These are phyloP conservation scores for Ochetophila trinervis DNA, from an alignment of 306 rosid genomes.

Conservation along the genomic window DNA sequence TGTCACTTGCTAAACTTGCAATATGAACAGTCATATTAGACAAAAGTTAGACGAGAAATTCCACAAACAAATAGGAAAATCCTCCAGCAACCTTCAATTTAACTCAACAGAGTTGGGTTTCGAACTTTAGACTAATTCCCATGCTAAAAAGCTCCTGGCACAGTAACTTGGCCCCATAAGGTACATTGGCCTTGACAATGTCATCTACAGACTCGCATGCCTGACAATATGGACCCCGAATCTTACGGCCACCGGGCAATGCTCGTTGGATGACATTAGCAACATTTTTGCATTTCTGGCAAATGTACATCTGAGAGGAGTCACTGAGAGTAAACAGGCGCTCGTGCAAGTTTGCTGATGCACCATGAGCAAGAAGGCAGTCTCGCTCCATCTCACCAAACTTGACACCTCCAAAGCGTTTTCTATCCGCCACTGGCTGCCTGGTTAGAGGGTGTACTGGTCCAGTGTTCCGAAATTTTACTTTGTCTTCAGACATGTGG, in stretches of 20 bases:
- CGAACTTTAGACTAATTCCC: conserved; percentile 89
- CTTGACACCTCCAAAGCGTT: conserved; percentile 93
- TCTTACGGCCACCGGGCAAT: conserved; percentile 68
- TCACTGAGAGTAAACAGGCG: conserved; percentile 94
- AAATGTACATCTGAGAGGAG: conserved; percentile 77
- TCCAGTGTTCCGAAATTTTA: conserved; percentile 91
- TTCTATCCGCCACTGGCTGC: conserved; percentile 94
- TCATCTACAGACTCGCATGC: conserved; percentile 69
- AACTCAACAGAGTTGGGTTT: conserved; percentile 52
- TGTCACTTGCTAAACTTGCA: too few relatives aligned
- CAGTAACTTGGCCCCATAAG: conserved; percentile 85
- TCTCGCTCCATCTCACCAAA: conserved; percentile 99
- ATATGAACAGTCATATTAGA: too few relatives aligned
- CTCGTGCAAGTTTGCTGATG: conserved; percentile 89
- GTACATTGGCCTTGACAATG: conserved; percentile 69
- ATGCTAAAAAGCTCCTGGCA: conserved; percentile 95
- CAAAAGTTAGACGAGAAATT: too few relatives aligned
- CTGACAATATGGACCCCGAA: conserved; percentile 89
- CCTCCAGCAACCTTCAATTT: too few relatives aligned
- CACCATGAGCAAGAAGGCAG: conserved; percentile 94
- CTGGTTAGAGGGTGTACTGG: conserved; percentile 98
- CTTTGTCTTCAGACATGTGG: conserved; percentile 97
- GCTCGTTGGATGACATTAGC: conserved; percentile 72
- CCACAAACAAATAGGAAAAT: too few relatives aligned
- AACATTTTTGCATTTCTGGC: conserved; percentile 67